phyloP scores from a whole-genome alignment of 306 rosid genomes.

The Medicago arabica region DNA sequence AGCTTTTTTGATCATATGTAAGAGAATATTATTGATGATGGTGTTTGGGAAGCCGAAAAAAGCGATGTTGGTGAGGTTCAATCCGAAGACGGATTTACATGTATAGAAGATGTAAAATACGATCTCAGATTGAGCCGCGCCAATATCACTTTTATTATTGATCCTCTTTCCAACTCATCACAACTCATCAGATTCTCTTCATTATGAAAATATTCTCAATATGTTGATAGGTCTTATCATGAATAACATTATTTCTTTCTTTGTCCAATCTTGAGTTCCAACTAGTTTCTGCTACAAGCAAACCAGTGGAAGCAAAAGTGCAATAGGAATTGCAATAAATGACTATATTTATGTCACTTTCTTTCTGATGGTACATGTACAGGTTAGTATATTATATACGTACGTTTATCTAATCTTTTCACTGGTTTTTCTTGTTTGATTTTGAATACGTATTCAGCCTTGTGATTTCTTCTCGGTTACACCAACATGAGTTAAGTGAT shows the following conservation, averaged over 20 bases:
- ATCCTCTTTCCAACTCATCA: constrained; percentile 48
- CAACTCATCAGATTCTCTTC: constrained; percentile 43
- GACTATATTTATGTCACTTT: neutral
- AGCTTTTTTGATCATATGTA: neutral
- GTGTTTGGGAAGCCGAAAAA: constrained; percentile 56
- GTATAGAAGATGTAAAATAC: constrained; percentile 59
- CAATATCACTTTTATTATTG: constrained; percentile 90
- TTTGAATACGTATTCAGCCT: constrained; percentile 13
- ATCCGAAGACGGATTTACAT: constrained; percentile 93
- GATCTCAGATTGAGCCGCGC: constrained; percentile 99
- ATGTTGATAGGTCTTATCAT: constrained; percentile 22
- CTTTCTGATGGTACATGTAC: constrained; percentile 17
- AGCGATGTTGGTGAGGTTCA: constrained; percentile 99
- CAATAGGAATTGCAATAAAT: neutral
- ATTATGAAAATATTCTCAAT: constrained; percentile 11
- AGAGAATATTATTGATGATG: constrained; percentile 15
- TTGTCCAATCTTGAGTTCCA: constrained; percentile 29
- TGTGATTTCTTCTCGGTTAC: constrained; percentile 37
- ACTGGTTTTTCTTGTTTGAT: constrained; percentile 22
- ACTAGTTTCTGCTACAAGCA: neutral
- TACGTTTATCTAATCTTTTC: neutral
- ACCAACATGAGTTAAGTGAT: neutral
- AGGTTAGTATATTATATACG: constrained; percentile 30
- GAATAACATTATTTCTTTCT: constrained; percentile 26
- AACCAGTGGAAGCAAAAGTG: constrained; percentile 21